phyloP scores from a whole-genome alignment of 306 rosid species.

The Prosopis cineraria region DNA sequence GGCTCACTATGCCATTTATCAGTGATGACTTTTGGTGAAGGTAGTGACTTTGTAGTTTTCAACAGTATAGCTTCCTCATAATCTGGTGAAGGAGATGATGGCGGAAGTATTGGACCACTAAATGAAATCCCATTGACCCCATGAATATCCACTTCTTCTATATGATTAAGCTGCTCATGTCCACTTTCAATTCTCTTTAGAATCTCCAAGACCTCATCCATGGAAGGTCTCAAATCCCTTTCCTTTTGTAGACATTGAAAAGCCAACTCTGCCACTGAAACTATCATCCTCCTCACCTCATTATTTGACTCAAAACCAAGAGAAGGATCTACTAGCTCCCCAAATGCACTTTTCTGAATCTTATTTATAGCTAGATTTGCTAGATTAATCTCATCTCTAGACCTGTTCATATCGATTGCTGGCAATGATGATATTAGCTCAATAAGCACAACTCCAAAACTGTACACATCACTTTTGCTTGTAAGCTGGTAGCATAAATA shows the following conservation, averaged over 20 bases:
- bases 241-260: slow-evolving; percentile 56
- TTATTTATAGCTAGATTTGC: slow-evolving; percentile 44
- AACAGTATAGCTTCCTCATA: neutral
- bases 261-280: slow-evolving; percentile 53
- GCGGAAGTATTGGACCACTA: neutral
- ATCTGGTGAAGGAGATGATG: neutral
- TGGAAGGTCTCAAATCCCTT: slow-evolving; percentile 56
- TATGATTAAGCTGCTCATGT: neutral
- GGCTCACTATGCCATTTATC: slow-evolving; percentile 41
- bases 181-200: slow-evolving; percentile 37
- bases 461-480: slow-evolving; percentile 59
- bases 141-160: neutral
- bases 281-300: slow-evolving; percentile 36
- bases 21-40: slow-evolving; percentile 26
- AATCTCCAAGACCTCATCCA: slow-evolving; percentile 46
- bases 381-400: slow-evolving; percentile 47
- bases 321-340: slow-evolving; percentile 47
- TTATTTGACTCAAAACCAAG: slow-evolving; percentile 45
- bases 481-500: slow-evolving; percentile 59
- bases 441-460: slow-evolving; percentile 61
- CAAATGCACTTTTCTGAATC: slow-evolving; percentile 41
- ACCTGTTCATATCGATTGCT: slow-evolving; percentile 51
- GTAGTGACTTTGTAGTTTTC: neutral
- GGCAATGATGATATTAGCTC: slow-evolving; percentile 58
- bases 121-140: neutral